Base-by-base conservation (phyloP, 305 asterid genomes). In the Caryopteris hybrid region DNA sequence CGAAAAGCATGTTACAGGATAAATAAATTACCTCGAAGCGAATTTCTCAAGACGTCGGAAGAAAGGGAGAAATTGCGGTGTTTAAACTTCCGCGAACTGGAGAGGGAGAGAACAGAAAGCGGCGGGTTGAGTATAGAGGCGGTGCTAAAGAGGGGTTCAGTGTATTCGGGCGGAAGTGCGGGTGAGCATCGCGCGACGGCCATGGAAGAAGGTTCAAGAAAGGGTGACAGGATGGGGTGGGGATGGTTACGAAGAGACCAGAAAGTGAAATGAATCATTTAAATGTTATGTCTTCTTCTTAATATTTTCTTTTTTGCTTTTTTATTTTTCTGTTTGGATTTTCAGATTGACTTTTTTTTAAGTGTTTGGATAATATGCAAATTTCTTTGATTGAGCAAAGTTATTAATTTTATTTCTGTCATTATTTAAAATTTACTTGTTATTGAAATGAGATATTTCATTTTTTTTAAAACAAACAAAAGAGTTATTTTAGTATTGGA, bases 111-210 rank as follows among this genome's bases (percentile, higher is more conserved):
- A 74, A 48, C 29, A 41, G 79, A 56, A 70, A 65, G 52, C 64
- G 74, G 51, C 47, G 74, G 50, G 38, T 61, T 48, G 75, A 43
- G 16, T 63, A 47, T 12, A 25, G 72, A 27, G 50, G 73, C 25
- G 62, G 79, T n/a, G 69, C 45, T n/a, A 59, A 64, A 68, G 31
- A 55, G 64, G 65, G 74, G 42, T 18, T 71, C 80, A 6, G 80
- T 57, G 50, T 77, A 64, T 53, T 79, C 79, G 8, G 79, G 70
- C 47, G 79, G 83, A 21, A 78, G 76, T 31, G 85, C 75, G 0
- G 74, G 70, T 6, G 76, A 63, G 74, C 64, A 77, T 72, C 72
- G 89, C 39, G 80, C 78, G 70, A 79, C 72, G 41, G 97, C 97
- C 97, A 91, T 91, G 59, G 86, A 60, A 68, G 77, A 65, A 65